A percentile compares a stretch with the other conserved stretches of the same genome.
Evolutionary conservation across 768 basidiomycete genomes (phyloP).

Genomic region (Porpolomopsis calyptriformis): DNA sequence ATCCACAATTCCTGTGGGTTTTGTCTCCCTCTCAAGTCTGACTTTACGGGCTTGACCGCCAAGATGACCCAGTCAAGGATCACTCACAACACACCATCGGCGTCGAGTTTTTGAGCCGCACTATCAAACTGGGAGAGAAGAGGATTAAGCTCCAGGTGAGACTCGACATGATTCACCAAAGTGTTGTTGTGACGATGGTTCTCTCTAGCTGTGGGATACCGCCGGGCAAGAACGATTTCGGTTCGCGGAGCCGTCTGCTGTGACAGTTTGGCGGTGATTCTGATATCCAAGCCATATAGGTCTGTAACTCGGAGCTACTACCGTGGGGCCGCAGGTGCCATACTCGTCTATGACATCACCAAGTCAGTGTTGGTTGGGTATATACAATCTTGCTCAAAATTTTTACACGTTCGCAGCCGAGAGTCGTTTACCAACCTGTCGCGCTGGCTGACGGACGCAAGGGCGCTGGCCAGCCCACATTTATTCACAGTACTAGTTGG

Average conservation of each 20-base stretch:
- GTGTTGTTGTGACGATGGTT: constrained; percentile 5
- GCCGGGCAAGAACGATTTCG: constrained; percentile 95
- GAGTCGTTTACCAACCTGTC: constrained; percentile 76
- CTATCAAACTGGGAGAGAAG: constrained; percentile 87
- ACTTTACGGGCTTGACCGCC: constrained; percentile 8
- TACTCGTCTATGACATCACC: constrained; percentile 91
- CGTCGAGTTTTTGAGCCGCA: constrained; percentile 94
- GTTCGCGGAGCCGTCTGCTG: constrained; percentile 24
- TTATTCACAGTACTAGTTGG: constrained; percentile 86
- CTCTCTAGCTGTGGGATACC: constrained; percentile 81
- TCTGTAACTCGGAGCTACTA: constrained; percentile 95
- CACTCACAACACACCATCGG: constrained; percentile 98
- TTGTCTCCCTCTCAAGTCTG: constrained; percentile 2
- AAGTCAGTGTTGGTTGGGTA: constrained; percentile 36
- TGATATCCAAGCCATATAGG: too few species aligned
- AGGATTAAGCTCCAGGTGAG: constrained; percentile 89
- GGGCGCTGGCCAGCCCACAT: constrained; percentile 86
- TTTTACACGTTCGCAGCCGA: constrained; percentile 42
- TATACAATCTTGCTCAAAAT: constrained; percentile 2
- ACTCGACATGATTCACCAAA: constrained; percentile 10
- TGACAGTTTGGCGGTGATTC: too few species aligned
- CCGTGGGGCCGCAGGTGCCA: constrained; percentile 84
- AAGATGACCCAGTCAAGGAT: constrained; percentile 77
- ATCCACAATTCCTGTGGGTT: constrained; percentile 87
- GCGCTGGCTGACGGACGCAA: constrained; percentile 87